A percentile compares a stretch with the other conserved stretches of the same genome.
Evolutionary conservation across 2,329 filamentous ascomycete genomes (phyloP).

Genomic region (Hymenoscyphus salicellus): DNA sequence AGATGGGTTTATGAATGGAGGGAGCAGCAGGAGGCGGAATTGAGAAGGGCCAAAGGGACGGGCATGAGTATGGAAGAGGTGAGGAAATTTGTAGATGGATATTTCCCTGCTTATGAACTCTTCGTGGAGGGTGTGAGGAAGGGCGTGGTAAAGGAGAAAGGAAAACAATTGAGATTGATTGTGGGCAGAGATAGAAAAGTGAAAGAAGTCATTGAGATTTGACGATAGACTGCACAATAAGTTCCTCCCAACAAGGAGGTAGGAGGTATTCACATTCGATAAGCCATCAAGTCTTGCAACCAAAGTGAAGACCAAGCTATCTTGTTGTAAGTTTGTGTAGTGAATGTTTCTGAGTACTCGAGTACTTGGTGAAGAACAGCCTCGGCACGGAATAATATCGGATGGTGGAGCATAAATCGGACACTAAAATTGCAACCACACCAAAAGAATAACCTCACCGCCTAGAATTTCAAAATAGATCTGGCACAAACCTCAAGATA

Average conservation of each 20-base stretch:
- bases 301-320: no score
- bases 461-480: not conserved
- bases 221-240: not conserved
- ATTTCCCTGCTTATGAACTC: slow-evolving; percentile 54
- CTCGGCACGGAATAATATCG: not conserved
- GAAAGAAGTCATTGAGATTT: slow-evolving; percentile 36
- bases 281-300: no score
- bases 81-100: slow-evolving; percentile 61
- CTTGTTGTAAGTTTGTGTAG: not conserved
- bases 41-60: slow-evolving; percentile 53
- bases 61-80: slow-evolving; percentile 68
- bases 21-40: slow-evolving; percentile 59
- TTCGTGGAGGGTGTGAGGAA: slow-evolving; percentile 48
- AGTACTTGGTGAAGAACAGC: no score
- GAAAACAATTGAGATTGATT: slow-evolving; percentile 49
- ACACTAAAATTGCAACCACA: not conserved
- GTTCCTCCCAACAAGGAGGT: no score
- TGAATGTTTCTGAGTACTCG: no score
- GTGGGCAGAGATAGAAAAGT: slow-evolving; percentile 47
- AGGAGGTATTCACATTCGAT: no score
- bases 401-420: not conserved
- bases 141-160: slow-evolving; percentile 45
- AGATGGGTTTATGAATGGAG: slow-evolving; percentile 67
- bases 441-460: not conserved
- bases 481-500: not conserved